These are phyloP conservation scores for Thozetella sp. DNA, from an alignment of 495 filamentous ascomycete species.

Conservation along the genomic window DNA sequence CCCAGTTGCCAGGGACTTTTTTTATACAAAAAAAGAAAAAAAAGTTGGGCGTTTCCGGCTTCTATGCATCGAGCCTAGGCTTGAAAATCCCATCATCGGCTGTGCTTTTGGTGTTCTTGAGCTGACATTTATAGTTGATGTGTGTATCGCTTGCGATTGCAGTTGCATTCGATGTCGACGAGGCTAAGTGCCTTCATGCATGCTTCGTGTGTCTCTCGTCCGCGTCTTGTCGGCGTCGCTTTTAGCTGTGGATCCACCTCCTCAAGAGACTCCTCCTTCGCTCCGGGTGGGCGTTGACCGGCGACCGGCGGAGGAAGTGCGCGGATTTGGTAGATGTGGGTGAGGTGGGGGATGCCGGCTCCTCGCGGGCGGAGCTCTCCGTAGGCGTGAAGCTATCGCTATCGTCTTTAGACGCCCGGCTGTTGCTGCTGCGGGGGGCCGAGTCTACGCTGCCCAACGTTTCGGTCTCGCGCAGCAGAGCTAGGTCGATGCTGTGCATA, in stretches of 20 bases:
- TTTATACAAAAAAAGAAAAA: no score
- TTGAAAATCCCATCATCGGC: no score
- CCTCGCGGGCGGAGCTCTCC: slow-evolving; percentile 12
- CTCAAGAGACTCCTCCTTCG: slow-evolving; percentile 12
- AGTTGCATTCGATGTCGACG: not conserved
- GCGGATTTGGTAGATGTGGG: slow-evolving; percentile 6
- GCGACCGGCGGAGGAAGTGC: not conserved
- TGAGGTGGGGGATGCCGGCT: slow-evolving; percentile 4
- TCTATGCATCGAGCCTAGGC: no score
- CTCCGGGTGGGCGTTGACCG: slow-evolving; percentile 2
- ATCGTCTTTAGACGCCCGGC: slow-evolving; percentile 16
- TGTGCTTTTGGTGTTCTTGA: no score
- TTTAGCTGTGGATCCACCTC: slow-evolving; percentile 19
- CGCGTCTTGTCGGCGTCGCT: slow-evolving; percentile 1
- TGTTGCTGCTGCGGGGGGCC: not conserved
- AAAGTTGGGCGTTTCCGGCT: no score
- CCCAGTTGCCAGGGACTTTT: no score
- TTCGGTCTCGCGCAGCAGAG: slow-evolving; percentile 14
- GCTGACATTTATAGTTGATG: no score
- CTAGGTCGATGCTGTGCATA: slow-evolving; percentile 14
- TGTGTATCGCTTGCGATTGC: no score
- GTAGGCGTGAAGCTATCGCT: slow-evolving; percentile 11
- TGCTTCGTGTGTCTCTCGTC: not conserved
- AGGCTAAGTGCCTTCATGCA: not conserved
- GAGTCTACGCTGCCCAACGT: not conserved